These are phyloP conservation scores for Discostella stelligera DNA, from an alignment of 352 stramenopile species.

Conservation along the genomic window DNA sequence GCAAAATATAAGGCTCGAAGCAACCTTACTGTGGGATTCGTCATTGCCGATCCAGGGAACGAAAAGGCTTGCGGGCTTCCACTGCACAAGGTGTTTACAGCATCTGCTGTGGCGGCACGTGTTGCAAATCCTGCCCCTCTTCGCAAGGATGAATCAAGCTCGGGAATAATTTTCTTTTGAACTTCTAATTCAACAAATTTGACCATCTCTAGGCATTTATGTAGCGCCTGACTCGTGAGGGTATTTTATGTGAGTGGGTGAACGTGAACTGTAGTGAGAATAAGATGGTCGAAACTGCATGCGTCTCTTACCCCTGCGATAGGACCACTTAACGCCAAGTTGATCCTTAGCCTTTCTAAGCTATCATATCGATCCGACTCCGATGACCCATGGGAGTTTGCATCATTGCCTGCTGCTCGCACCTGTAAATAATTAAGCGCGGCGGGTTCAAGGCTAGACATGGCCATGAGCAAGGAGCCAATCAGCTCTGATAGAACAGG, in stretches of 20 bases:
- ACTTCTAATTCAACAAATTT: slow-evolving; percentile 51
- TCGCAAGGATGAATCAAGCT: slow-evolving; percentile 45
- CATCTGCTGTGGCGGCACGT: slow-evolving; percentile 69
- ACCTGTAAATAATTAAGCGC: slow-evolving; percentile 80
- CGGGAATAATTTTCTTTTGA: slow-evolving; percentile 68
- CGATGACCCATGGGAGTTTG: slow-evolving; percentile 28
- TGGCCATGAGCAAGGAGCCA: slow-evolving; percentile 67
- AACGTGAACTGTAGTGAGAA: not conserved
- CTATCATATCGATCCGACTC: slow-evolving; percentile 57
- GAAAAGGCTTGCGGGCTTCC: slow-evolving; percentile 64
- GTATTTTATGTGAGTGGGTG: not conserved
- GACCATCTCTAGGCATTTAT: slow-evolving; percentile 79
- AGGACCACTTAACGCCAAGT: slow-evolving; percentile 68
- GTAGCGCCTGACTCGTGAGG: slow-evolving; percentile 38
- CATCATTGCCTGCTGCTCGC: slow-evolving; percentile 53
- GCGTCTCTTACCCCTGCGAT: slow-evolving; percentile 50
- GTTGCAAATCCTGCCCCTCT: slow-evolving; percentile 69
- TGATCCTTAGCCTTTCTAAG: slow-evolving; percentile 69
- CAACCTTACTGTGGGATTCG: slow-evolving; percentile 69
- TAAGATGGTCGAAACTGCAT: not conserved
- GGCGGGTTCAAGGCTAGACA: slow-evolving; percentile 73
- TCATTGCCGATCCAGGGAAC: slow-evolving; percentile 54
- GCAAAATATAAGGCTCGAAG: slow-evolving; percentile 77
- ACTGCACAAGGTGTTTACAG: slow-evolving; percentile 61
- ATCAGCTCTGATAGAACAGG: slow-evolving; percentile 72